A percentile compares a stretch with the other conserved stretches of the same genome.
Conservation (phyloP, 2,329 filamentous ascomycete species). For the Xylaria sp. region DNA sequence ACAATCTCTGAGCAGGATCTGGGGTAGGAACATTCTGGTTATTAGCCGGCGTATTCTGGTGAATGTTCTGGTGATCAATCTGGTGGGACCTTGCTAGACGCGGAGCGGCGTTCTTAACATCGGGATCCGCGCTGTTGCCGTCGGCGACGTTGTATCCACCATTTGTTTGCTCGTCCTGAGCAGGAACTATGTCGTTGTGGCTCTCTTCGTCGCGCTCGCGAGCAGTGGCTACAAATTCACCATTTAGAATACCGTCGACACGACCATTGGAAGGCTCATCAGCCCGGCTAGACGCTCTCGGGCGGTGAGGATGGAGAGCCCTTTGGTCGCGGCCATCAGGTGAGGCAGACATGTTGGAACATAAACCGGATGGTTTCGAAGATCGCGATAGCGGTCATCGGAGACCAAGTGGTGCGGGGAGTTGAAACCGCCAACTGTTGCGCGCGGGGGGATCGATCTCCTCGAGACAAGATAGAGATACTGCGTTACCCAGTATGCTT, state of each 20-base stretch:
- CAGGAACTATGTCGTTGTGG: background rate
- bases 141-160: background rate
- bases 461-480: background rate
- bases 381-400: conserved; percentile 13
- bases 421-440: background rate
- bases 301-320: background rate
- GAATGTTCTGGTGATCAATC: no score
- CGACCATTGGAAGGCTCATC: background rate
- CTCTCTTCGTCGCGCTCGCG: background rate
- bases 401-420: background rate
- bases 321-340: conserved; percentile 2
- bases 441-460: background rate
- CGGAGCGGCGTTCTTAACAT: conserved; percentile 14
- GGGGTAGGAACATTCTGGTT: background rate
- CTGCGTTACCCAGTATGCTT: background rate
- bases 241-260: background rate
- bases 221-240: background rate
- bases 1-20: background rate
- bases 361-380: conserved; percentile 16
- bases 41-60: background rate
- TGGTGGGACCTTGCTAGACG: no score
- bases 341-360: conserved; percentile 24
- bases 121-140: background rate
- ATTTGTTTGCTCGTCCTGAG: background rate
- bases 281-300: background rate